Conservation (phyloP, 108 stramenopile species). For the Nitzschia sp. region DNA sequence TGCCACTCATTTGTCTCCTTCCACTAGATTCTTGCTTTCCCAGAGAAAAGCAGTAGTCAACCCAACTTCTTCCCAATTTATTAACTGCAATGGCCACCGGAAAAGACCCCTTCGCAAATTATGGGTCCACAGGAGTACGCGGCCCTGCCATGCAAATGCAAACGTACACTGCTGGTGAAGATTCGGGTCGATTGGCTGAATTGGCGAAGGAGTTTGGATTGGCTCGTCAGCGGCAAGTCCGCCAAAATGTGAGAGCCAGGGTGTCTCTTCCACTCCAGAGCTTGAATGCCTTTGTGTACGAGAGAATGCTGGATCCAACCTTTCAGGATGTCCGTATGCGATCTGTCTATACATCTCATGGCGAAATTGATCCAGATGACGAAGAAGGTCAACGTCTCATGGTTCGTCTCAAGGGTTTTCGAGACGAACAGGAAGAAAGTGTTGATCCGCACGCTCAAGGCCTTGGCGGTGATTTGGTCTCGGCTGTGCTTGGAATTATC, state of each 20-base stretch:
- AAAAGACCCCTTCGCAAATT: neutral
- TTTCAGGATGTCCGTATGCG: slow-evolving; percentile 35
- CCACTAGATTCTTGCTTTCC: too few relatives aligned
- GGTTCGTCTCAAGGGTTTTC: slow-evolving; percentile 21
- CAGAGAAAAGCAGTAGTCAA: too few relatives aligned
- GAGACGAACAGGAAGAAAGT: slow-evolving; percentile 24
- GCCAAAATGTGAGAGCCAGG: slow-evolving; percentile 37
- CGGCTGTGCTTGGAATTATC: slow-evolving; percentile 58
- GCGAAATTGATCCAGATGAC: slow-evolving; percentile 6
- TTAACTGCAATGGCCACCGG: too few relatives aligned
- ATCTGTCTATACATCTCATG: slow-evolving; percentile 21
- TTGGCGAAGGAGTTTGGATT: slow-evolving; percentile 63
- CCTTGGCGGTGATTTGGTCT: slow-evolving; percentile 45
- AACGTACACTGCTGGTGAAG: slow-evolving; percentile 69
- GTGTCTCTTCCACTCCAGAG: slow-evolving; percentile 17
- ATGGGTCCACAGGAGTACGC: slow-evolving; percentile 1
- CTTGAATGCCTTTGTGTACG: slow-evolving; percentile 18
- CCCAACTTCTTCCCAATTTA: too few relatives aligned
- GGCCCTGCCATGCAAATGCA: slow-evolving; percentile 22
- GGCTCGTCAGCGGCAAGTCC: slow-evolving; percentile 33
- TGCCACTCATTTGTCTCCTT: too few relatives aligned
- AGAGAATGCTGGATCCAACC: slow-evolving; percentile 21
- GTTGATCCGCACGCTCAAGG: slow-evolving; percentile 44
- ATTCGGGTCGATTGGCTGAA: slow-evolving; percentile 46
- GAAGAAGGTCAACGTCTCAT: slow-evolving; percentile 27